phyloP scores from a whole-genome alignment of 495 filamentous ascomycete genomes.

The Talaromyces borbonicus region DNA sequence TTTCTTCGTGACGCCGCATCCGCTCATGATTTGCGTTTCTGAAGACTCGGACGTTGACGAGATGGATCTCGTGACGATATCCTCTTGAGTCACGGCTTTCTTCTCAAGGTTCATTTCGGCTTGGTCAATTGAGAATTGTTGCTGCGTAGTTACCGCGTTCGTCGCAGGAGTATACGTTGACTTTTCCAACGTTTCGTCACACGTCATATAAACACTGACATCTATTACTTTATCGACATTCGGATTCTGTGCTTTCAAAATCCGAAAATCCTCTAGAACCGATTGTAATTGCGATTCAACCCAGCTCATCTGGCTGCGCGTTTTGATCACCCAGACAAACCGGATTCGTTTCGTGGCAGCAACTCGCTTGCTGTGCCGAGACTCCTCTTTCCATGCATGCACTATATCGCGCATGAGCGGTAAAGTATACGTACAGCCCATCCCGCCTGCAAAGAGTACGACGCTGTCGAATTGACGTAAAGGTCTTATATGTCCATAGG shows the following conservation, averaged over 20 bases:
- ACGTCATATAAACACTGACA: slow-evolving; percentile 51
- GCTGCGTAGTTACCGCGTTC: no score
- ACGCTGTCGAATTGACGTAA: slow-evolving; percentile 48
- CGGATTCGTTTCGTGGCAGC: slow-evolving; percentile 54
- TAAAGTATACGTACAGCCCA: slow-evolving; percentile 45
- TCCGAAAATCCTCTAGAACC: slow-evolving; percentile 42
- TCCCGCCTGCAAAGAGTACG: slow-evolving; percentile 52
- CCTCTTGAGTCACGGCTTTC: slow-evolving; percentile 8
- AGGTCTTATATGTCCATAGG: slow-evolving; percentile 40
- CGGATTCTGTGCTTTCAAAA: slow-evolving; percentile 17
- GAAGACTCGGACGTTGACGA: slow-evolving; percentile 6
- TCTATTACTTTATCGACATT: slow-evolving; percentile 35
- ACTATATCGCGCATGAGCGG: slow-evolving; percentile 46
- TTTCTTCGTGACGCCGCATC: slow-evolving; percentile 27
- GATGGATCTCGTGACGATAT: slow-evolving; percentile 17
- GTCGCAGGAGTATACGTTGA: neutral
- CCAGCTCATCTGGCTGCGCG: slow-evolving; percentile 56
- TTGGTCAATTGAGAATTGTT: slow-evolving; percentile 1
- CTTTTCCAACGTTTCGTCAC: slow-evolving; percentile 36
- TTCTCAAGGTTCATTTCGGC: slow-evolving; percentile 10
- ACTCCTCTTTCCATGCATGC: slow-evolving; percentile 21
- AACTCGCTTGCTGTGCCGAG: slow-evolving; percentile 10
- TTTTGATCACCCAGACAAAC: slow-evolving; percentile 66
- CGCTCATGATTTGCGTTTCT: neutral
- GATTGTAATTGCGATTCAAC: slow-evolving; percentile 53